Evolutionary conservation across 2,329 filamentous ascomycete genomes (phyloP), one percentile per base, ranked within the genome.

Genomic region (Scortechinia acanthostroma): DNA sequence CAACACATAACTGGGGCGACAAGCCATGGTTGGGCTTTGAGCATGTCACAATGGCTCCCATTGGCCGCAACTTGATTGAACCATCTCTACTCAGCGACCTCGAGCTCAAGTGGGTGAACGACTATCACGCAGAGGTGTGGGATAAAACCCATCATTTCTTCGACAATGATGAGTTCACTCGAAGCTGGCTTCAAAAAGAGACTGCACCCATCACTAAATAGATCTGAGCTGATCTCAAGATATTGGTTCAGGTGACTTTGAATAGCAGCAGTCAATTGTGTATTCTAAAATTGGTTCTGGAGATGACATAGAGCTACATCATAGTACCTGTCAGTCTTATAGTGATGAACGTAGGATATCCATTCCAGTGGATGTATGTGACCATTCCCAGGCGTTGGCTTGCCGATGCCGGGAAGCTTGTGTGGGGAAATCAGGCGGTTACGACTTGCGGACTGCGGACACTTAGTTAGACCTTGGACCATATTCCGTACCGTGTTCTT

Each of bases 21-120:
- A 95, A 95, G 68, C 86, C 91, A 2, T 98, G 88, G 66, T 71
- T 97, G 25, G 90, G 91, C 3, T 98, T 98, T 54, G 91, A 98
- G 69, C 88, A 95, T 63, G 90, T 97, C 52, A 98, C 93, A 0
- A 89, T 98, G 89, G 89, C 91, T 16, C 93, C 93, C 0, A 90
- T 95, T 65, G 96, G 91, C 66, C 79, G 83, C 49, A 96, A 89
- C 49, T 69, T 98, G 51, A 90, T 95, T 51, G 87, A 97, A 55
- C 69, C 76, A 45, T 71, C 61, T 44, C 69, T 95, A 23, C 66
- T 98, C 52, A 90, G 82, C 0, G 69, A 72, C 3, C 72, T 69
- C 13, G 93, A 98, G 69, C 87, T 84, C 67, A 66, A 76, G 49
- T 98, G 91, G 88, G 67, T 98, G 52, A 95, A 97, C 56, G 74